These are phyloP conservation scores for Protomyces arabidopsidicola DNA, from an alignment of 1,139 yeast genomes.

Conservation along the genomic window DNA sequence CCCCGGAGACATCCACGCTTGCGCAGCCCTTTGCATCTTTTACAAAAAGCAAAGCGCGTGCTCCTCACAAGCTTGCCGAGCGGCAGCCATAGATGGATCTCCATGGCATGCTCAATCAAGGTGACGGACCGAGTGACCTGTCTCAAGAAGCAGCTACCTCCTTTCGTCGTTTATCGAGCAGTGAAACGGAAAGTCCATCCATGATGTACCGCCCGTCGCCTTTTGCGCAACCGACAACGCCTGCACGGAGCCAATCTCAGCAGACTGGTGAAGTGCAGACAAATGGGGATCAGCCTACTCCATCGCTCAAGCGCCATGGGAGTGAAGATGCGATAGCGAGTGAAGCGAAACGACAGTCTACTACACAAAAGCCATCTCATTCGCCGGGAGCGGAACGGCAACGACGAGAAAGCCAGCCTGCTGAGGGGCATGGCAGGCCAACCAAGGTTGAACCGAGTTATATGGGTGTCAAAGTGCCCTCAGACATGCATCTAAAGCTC, in stretches of 20 bases:
- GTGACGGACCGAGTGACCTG: constrained; percentile 5
- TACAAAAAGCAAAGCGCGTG: no score
- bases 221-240: neutral
- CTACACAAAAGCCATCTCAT: neutral
- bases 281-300: neutral
- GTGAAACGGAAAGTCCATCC: constrained; percentile 4
- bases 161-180: constrained; percentile 14
- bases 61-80: neutral
- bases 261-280: neutral
- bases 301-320: neutral
- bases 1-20: no score
- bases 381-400: neutral
- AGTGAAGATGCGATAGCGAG: neutral
- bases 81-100: constrained; percentile 10
- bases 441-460: constrained; percentile 1
- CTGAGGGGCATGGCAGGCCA: neutral
- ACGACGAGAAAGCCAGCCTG: neutral
- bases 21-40: no score
- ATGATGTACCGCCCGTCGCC: neutral
- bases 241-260: neutral
- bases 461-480: neutral
- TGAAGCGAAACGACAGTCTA: neutral
- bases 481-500: constrained; percentile 4
- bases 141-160: constrained; percentile 4
- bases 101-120: constrained; percentile 8